Percentiles rank a stretch among this genome's conserved stretches.
phyloP scores from a whole-genome alignment of 805 yeast genomes.

The Candida maltosa region DNA sequence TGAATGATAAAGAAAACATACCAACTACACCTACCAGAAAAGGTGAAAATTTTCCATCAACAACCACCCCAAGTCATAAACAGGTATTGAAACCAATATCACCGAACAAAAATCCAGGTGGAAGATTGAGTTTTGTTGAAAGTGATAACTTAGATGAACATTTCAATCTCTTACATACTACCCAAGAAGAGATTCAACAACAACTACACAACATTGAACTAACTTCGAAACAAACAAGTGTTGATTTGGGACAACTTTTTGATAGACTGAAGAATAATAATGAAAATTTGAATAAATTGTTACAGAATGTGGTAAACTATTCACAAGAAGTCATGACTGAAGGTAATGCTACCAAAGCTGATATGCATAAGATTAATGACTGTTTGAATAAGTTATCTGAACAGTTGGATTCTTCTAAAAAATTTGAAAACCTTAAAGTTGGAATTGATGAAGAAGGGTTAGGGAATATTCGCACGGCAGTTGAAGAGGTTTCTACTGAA shows the following conservation, averaged over 20 bases:
- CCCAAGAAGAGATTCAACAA: constrained; percentile 24
- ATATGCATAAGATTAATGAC: constrained; percentile 18
- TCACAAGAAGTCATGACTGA: constrained; percentile 33
- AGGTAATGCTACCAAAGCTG: constrained; percentile 33
- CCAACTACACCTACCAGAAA: constrained; percentile 7
- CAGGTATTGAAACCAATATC: constrained; percentile 23
- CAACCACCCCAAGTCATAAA: constrained; percentile 6
- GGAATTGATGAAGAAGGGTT: too few species aligned
- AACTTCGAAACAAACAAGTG: constrained; percentile 31
- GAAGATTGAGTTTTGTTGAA: constrained; percentile 27
- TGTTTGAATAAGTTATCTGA: constrained; percentile 14
- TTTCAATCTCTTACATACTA: constrained; percentile 24
- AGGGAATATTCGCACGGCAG: background rate
- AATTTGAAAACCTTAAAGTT: background rate
- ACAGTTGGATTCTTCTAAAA: background rate
- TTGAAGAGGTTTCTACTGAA: background rate
- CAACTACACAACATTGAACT: constrained; percentile 28
- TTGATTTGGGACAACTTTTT: constrained; percentile 33
- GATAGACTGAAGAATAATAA: constrained; percentile 41
- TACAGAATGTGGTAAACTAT: constrained; percentile 31
- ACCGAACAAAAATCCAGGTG: constrained; percentile 19
- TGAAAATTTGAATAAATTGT: constrained; percentile 31
- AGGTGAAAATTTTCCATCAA: background rate
- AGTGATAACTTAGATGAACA: constrained; percentile 32
- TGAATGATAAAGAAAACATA: constrained; percentile 8